Evolutionary conservation across 1,139 yeast species (phyloP).

Genomic region (Yamadazyma buinensis): DNA sequence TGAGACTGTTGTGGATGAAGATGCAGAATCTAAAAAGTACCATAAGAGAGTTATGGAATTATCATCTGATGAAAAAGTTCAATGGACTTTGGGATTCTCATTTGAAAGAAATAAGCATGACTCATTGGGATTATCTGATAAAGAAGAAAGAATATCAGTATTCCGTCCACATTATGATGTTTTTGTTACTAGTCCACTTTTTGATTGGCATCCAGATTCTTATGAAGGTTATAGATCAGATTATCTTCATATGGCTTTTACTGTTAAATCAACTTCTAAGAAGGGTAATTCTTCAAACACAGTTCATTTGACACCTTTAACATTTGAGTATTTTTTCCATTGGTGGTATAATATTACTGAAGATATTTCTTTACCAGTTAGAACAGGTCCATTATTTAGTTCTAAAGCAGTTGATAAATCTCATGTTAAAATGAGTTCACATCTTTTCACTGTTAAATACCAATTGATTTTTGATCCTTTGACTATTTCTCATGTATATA

Average conservation of each 20-base stretch:
- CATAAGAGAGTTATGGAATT: conserved; percentile 37
- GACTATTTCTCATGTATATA: conserved; percentile 67
- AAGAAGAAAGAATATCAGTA: conserved; percentile 27
- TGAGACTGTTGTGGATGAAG: conserved; percentile 21
- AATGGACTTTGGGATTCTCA: conserved; percentile 40
- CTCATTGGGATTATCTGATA: conserved; percentile 20
- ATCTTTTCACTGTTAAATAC: conserved; percentile 77
- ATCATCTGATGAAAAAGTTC: conserved; percentile 36
- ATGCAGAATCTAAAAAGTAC: conserved; percentile 29
- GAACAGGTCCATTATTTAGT: conserved; percentile 64
- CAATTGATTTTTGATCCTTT: conserved; percentile 71
- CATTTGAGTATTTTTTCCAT: conserved; percentile 61
- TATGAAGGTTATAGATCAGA: conserved; percentile 76
- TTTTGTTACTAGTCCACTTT: conserved; percentile 36
- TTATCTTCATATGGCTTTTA: conserved; percentile 71
- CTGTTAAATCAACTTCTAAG: conserved; percentile 33
- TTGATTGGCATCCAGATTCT: conserved; percentile 58
- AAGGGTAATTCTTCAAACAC: conserved; percentile 55
- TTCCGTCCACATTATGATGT: conserved; percentile 46
- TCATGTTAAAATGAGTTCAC: conserved; percentile 67
- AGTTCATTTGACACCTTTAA: conserved; percentile 70
- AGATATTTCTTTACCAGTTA: conserved; percentile 68
- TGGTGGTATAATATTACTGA: conserved; percentile 87
- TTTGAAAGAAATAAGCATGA: conserved; percentile 35
- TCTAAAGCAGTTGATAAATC: conserved; percentile 22